Conservation (phyloP, 1,139 yeast genomes). For the Saccharomyces hybrid region DNA sequence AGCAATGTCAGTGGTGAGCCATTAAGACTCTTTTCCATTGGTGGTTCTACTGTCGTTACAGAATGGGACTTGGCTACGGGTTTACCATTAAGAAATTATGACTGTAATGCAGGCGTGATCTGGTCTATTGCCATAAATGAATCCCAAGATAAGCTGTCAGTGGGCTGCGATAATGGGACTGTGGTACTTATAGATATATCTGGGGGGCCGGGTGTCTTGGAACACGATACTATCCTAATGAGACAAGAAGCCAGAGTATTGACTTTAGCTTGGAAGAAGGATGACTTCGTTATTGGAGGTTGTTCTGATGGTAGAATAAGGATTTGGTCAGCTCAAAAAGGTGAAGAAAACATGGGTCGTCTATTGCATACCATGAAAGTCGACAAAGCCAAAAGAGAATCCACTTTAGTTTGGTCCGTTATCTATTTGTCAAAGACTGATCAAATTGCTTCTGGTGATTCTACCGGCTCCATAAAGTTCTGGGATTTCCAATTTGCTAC, state of each 20-base stretch:
- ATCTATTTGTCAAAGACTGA: constrained; percentile 50
- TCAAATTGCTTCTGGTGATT: constrained; percentile 88
- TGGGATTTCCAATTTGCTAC: constrained; percentile 83
- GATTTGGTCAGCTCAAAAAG: constrained; percentile 53
- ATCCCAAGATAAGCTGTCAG: constrained; percentile 59
- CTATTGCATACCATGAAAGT: constrained; percentile 71
- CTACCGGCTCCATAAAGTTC: constrained; percentile 86
- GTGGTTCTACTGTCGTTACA: constrained; percentile 84
- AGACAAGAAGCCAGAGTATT: constrained; percentile 81
- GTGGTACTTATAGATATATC: constrained; percentile 76
- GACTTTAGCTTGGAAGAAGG: constrained; percentile 66
- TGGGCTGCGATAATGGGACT: constrained; percentile 94
- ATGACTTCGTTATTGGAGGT: constrained; percentile 69
- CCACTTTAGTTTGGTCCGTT: constrained; percentile 85
- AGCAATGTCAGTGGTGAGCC: constrained; percentile 40
- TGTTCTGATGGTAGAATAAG: constrained; percentile 93
- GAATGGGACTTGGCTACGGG: constrained; percentile 87
- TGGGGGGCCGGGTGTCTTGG: constrained; percentile 81
- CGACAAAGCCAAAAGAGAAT: constrained; percentile 65
- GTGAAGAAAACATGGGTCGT: constrained; percentile 42
- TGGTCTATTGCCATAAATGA: constrained; percentile 79
- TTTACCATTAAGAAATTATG: constrained; percentile 65
- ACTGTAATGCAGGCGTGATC: constrained; percentile 88
- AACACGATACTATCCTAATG: constrained; percentile 68
- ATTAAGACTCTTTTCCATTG: constrained; percentile 80